These are phyloP conservation scores for Cichorium intybus DNA, from an alignment of 140 eudicot species.

Conservation along the genomic window DNA sequence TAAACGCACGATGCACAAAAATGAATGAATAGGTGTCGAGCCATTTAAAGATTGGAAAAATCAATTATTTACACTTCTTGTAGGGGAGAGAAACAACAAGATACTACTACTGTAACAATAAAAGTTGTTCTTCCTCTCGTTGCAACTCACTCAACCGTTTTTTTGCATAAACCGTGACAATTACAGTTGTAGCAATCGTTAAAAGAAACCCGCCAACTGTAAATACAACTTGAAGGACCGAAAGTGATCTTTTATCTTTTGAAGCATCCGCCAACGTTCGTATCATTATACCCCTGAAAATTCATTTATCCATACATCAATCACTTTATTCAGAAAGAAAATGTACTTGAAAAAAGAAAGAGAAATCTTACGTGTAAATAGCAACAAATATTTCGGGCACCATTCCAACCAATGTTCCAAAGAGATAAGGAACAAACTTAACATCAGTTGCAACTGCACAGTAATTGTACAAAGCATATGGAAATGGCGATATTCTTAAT, in stretches of 20 bases:
- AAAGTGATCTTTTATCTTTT: conserved; percentile 47
- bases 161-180: conserved; percentile 63
- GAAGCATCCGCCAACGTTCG: conserved; percentile 83
- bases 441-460: conserved; percentile 88
- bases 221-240: conserved; percentile 57
- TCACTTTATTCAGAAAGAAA: neutral
- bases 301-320: too few relatives aligned
- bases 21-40: conserved; percentile 1
- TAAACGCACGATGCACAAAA: neutral
- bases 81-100: neutral
- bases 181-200: conserved; percentile 54
- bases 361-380: conserved; percentile 74
- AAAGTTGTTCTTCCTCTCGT: conserved; percentile 56
- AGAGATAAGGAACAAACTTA: conserved; percentile 70
- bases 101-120: conserved; percentile 28
- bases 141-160: conserved; percentile 71
- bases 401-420: conserved; percentile 84
- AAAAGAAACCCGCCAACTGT: conserved; percentile 63
- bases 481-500: conserved; percentile 87
- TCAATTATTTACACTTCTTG: conserved; percentile 14
- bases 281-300: conserved; percentile 74
- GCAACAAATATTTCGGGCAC: conserved; percentile 81
- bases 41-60: neutral
- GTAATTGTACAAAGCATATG: conserved; percentile 71
- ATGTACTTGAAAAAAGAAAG: too few relatives aligned